Conservation (phyloP, 257 asterid species). For the Leonotis leonurus region DNA sequence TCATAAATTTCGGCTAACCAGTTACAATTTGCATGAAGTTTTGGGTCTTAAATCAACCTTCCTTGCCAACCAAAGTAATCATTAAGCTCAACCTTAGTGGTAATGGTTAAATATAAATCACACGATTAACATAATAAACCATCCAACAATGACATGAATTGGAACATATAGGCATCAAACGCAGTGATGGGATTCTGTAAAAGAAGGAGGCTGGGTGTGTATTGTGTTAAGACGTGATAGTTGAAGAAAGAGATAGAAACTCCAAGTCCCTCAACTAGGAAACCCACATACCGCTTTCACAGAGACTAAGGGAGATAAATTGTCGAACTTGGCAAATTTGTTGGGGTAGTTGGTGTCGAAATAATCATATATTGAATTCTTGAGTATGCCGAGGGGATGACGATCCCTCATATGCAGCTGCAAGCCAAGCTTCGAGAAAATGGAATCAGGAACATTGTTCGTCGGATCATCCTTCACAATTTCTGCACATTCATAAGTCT, state of each 20-base stretch:
- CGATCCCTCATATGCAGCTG: no score
- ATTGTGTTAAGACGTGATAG: background rate
- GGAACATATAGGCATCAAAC: background rate
- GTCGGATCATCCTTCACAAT: conserved; percentile 87
- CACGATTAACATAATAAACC: background rate
- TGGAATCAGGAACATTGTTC: conserved; percentile 81
- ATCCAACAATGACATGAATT: background rate
- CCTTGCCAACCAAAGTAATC: background rate
- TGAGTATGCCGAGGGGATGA: conserved; percentile 86
- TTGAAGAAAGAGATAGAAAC: background rate
- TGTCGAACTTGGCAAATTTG: no score
- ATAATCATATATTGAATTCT: conserved; percentile 77
- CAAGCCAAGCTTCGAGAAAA: conserved; percentile 84
- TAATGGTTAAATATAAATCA: background rate
- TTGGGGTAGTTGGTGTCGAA: conserved; percentile 68
- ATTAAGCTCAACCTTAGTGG: background rate
- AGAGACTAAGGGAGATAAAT: conserved; percentile 76
- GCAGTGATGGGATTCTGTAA: background rate
- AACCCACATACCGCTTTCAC: conserved; percentile 47
- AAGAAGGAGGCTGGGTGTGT: background rate
- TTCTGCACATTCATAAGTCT: conserved; percentile 37
- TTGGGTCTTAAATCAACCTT: background rate
- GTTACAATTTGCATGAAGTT: background rate
- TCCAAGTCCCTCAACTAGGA: background rate
- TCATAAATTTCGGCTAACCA: background rate